These are phyloP conservation scores for Cladosporium austrohemisphaericum DNA, from an alignment of 2,329 filamentous ascomycete species.

Conservation along the genomic window DNA sequence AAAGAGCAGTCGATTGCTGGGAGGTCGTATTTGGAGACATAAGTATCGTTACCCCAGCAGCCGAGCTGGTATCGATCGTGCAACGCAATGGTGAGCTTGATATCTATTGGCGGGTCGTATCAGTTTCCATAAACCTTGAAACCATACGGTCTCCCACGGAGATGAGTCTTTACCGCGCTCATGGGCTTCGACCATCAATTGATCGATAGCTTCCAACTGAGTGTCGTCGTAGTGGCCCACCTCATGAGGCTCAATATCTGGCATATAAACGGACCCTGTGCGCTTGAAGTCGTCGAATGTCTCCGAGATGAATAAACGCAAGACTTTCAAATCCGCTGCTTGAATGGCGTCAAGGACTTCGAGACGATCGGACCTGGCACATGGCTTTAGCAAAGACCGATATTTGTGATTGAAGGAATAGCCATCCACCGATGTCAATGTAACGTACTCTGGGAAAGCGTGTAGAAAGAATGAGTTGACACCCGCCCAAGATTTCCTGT, in stretches of 20 bases:
- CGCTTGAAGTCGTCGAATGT: slow-evolving; percentile 1
- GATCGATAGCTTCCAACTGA: slow-evolving; percentile 1
- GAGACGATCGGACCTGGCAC: not conserved
- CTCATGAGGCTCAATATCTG: not conserved
- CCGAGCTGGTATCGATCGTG: slow-evolving; percentile 5
- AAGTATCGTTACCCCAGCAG: slow-evolving; percentile 7
- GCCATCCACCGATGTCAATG: not conserved
- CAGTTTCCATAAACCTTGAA: too few relatives aligned
- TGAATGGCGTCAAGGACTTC: not conserved
- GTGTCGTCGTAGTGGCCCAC: not conserved
- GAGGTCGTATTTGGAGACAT: not conserved
- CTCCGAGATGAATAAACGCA: slow-evolving; percentile 2
- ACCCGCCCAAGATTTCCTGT: not conserved
- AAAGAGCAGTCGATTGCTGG: slow-evolving; percentile 1
- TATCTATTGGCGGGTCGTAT: not conserved
- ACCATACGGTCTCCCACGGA: too few relatives aligned
- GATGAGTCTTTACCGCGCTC: not conserved
- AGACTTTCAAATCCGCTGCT: not conserved
- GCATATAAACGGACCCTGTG: slow-evolving; percentile 1
- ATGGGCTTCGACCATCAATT: not conserved
- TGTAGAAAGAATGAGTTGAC: slow-evolving; percentile 3
- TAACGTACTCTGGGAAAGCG: slow-evolving; percentile 1
- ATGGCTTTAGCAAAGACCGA: not conserved
- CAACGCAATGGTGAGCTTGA: not conserved
- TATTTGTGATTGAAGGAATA: not conserved